Conservation (phyloP, 2,329 filamentous ascomycete species). For the Mycosphaerella arachidis region DNA sequence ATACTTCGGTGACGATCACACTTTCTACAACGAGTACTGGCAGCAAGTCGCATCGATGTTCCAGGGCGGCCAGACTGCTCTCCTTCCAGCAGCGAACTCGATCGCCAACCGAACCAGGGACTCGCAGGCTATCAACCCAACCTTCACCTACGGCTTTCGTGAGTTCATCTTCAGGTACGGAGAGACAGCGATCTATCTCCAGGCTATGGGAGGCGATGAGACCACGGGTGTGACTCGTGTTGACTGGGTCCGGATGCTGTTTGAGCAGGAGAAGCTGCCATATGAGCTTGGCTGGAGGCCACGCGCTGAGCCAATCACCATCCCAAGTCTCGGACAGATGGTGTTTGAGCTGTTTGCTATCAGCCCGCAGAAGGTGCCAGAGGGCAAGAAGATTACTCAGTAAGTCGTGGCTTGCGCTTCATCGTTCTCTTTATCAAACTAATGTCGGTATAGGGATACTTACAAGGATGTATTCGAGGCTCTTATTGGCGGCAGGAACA, state of each 20-base stretch:
- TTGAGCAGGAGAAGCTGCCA: slow-evolving; percentile 37
- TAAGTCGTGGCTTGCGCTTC: not conserved
- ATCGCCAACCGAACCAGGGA: slow-evolving; percentile 30
- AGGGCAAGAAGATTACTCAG: slow-evolving; percentile 20
- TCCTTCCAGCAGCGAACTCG: slow-evolving; percentile 28
- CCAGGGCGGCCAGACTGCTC: slow-evolving; percentile 24
- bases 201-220: slow-evolving; percentile 34
- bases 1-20: slow-evolving; percentile 33
- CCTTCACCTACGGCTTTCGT: slow-evolving; percentile 32
- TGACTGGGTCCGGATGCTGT: slow-evolving; percentile 34
- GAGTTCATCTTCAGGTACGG: slow-evolving; percentile 35
- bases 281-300: slow-evolving; percentile 36
- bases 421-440: not conserved
- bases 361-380: slow-evolving; percentile 20
- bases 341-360: slow-evolving; percentile 22
- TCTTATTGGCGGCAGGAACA: slow-evolving; percentile 24
- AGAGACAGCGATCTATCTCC: slow-evolving; percentile 37
- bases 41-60: slow-evolving; percentile 28
- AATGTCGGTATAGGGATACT: slow-evolving; percentile 14
- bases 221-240: slow-evolving; percentile 31
- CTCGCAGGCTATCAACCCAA: slow-evolving; percentile 28
- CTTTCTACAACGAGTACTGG: slow-evolving; percentile 33
- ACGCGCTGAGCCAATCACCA: slow-evolving; percentile 23
- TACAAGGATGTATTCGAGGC: slow-evolving; percentile 27
- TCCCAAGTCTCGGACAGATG: slow-evolving; percentile 24